Base-by-base conservation (phyloP, 768 basidiomycete genomes). In the Mrakia frigida region DNA sequence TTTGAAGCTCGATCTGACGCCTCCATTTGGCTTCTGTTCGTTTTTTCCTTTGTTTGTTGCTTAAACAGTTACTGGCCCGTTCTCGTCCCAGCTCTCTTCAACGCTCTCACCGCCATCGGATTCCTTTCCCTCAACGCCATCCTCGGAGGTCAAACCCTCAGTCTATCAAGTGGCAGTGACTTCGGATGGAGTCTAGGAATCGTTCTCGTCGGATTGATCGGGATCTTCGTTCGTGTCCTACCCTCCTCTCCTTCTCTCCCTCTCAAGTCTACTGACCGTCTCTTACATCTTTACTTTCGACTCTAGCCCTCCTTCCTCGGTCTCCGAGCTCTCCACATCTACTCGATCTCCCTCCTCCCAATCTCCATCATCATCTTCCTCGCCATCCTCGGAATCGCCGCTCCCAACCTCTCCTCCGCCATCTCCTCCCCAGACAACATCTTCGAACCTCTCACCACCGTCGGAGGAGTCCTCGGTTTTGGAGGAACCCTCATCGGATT, bases 121-220 rank as follows among this genome's bases (percentile, higher is more conserved):
- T 91, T 89, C 81, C 85, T 89, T 73, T 88, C 90, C 56, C 83
- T 91, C 71, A 88, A 89, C 71, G 87, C 87, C 76, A 90, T 92
- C 77, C 86, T 90, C 43, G 91, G 89, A 2, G 91, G 90, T 0
- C 90, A 91, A 80, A 85, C 88, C 3, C 84, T 92, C 25, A 85
- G 89, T 3, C 87, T 88, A 0, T 87, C 88, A 23, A 81, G 80
- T 16, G 84, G 84, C 53, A 84, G 86, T 28, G 84, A 80, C 76
- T 80, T 90, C 77, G 87, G 86, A 46, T 88, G 87, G 86, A 86
- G 80, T 70, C 89, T 94, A 37, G 93, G 93, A 3, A 94, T 94
- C 74, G 90, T 92, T 25, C 79, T 83, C 21, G 82, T 82, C 0
- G 81, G 81, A 28, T 73, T 82, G 28, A 82, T 83, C 63, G 80